Percentiles rank a stretch among this genome's conserved stretches.
These are phyloP conservation scores for Cladosporium sphaerospermum DNA, from an alignment of 2,329 filamentous ascomycete genomes.

Conservation along the genomic window DNA sequence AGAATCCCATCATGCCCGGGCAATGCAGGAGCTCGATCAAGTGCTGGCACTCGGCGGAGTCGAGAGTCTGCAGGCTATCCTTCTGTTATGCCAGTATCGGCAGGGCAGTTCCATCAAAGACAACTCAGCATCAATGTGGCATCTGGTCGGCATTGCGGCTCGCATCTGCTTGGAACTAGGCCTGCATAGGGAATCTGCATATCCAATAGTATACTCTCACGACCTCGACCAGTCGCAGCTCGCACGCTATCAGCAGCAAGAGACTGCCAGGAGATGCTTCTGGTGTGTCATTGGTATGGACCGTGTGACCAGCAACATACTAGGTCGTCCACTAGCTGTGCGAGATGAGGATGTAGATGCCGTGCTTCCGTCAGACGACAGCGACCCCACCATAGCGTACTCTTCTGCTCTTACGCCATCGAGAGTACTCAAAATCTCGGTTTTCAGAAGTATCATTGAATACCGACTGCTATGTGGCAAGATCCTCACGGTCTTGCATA, in stretches of 20 bases:
- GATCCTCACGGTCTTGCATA: constrained; percentile 33
- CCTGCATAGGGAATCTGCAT: constrained; percentile 35
- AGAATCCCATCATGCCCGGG: constrained; percentile 37
- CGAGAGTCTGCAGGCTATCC: constrained; percentile 36
- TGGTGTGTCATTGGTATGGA: constrained; percentile 40
- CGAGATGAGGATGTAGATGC: constrained; percentile 39
- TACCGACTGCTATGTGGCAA: constrained; percentile 39
- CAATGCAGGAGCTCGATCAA: constrained; percentile 33
- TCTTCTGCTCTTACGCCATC: not conserved
- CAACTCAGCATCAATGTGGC: constrained; percentile 34
- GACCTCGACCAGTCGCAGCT: not conserved
- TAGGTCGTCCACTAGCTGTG: constrained; percentile 38
- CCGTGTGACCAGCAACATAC: constrained; percentile 32
- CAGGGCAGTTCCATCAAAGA: constrained; percentile 36
- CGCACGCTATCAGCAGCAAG: constrained; percentile 22
- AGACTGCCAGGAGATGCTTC: constrained; percentile 37
- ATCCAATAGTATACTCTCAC: constrained; percentile 17
- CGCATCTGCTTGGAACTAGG: constrained; percentile 52
- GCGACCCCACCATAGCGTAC: not conserved
- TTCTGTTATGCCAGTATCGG: constrained; percentile 41
- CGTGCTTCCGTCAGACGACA: constrained; percentile 28
- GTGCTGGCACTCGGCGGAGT: constrained; percentile 35
- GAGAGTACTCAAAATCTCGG: constrained; percentile 16
- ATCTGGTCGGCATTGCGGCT: constrained; percentile 39
- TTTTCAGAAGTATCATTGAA: constrained; percentile 37